Evolutionary conservation across 345 rosid species (phyloP), one percentile per base, ranked within the genome.

Genomic region (Brassica rapa): DNA sequence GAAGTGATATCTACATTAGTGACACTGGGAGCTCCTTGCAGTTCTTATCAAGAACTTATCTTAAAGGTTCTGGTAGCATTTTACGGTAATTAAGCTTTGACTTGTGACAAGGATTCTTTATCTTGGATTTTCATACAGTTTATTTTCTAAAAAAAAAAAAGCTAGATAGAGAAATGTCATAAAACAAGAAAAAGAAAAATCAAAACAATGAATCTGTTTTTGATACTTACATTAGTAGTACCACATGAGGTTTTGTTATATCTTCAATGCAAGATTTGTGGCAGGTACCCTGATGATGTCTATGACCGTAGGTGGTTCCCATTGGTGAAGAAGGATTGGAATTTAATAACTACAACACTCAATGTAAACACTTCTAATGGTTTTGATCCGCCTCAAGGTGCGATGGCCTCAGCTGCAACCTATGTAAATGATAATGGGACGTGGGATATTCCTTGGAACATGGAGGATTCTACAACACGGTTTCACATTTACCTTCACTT

Each of bases 391-490:
- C 84, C 87, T 3, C 61, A 73, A 30, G 65, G 75, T 23, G 81
- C 73, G 29, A 86, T 80, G 87, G 29, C 60, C 32, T 84, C 77
- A 15, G 86, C 89, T 3, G 84, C 77, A 23, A 78, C 72, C 7
- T 69, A 74, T 9, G 51, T 4, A 62, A 77, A 83, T 74, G 80
- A 61, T 0, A 76, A 66, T 19, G 75, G 74, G 35, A 61, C 62
- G 12, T 71, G 81, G 73, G 4, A 32, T 3, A 37, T 63, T 33
- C 57, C 32, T 14, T 86, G 64, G 25, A 0, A 2, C 3, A 75
- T 57, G 25, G 51, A 32, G 0, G 78, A 84, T 66, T 3, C 82
- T 2, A 66, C 76, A 4, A 41, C 70, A 8, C 56, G 53, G 2
- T 74, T 84, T 39, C 83, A 83, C 24, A 73, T 80, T 21, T 88